Base-by-base conservation (phyloP, 2,329 filamentous ascomycete genomes). In the Pyrenophora tritici-repentis region DNA sequence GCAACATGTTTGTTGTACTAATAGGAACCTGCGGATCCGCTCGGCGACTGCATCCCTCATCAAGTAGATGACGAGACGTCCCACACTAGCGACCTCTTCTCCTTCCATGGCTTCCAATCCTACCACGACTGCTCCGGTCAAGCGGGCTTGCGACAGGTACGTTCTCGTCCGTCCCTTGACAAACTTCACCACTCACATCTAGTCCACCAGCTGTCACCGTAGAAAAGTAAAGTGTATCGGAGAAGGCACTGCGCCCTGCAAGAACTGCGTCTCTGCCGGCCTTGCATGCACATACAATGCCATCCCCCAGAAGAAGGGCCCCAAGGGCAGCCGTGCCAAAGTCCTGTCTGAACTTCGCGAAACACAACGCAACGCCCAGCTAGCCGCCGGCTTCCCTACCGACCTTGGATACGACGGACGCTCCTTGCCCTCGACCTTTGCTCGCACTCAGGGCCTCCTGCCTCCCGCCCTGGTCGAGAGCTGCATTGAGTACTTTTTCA, bases 261-360 rank as follows among this genome's bases (percentile, higher is more conserved):
- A 83, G 69, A 85, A 85, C 64, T 86, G 84, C 68, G 71, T 78
- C 45, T 80, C 80, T 50, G 82, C 83, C 24, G 79, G 81, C 18
- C 77, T 86, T 53, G 78, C 75, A n/a, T 86, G 84, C 74, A 86
- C 83, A 58, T 83, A 84, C 67, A 84, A 86, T 62, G 83, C 85
- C 62, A 80, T 86, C 36, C 84, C 84, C 12, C 82, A 84, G 68
- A 86, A 85, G 70, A 82, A 85, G 59, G 84, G 84, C 2, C 84
- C 84, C 10, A 87, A 86, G 63, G 81, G 82, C 22, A 83, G 82
- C 42, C 79, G 82, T 53, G 84, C 84, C 29, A 82, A 84, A 58
- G 83, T 87, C 34, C 83, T 87, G 50, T 84, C 83, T 54, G 83
- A 85, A 71, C 73, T 87, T 17, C 77, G 84, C 44, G 81, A 77